Evolutionary conservation across 2,329 filamentous ascomycete species (phyloP), one percentile per base, ranked within the genome.

Genomic region (Verticillium longisporum): DNA sequence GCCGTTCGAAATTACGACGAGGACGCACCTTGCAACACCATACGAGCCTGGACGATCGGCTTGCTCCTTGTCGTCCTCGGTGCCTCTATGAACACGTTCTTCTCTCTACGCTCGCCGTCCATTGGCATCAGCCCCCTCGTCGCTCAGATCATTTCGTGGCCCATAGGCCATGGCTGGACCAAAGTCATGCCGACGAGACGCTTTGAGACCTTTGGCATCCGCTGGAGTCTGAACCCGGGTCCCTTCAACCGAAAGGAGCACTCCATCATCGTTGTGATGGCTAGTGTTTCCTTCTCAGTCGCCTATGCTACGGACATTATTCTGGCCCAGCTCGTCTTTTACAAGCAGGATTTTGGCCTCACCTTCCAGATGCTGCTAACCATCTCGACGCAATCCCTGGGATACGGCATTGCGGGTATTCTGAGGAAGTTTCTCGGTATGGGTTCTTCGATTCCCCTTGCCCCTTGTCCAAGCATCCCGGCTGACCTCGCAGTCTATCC

Each of bases 221-320:
- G 68, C 21, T 87, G 82, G 79, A 80, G 78, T 26, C 73, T 89
- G n/a, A 89, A 89, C 61, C 85, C 87, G 0, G 86, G 86, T 0
- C 86, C 86, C 1, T 90, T 90, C 73, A 90, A 88, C 68, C 80
- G 88, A 70, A 90, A 90, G 71, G 87, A 90, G 68, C 87, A 89
- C 69, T 75, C 84, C 53, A 81, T 90, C 63, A 88, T 90, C 61
- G 83, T 86, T 18, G 83, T 88, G 65, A 88, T 88, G 85, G 88
- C 89, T 15, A 85, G 88, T 69, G 87, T 90, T 6, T 86, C 87
- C 5, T 89, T 90, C 65, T 87, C 77, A 57, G 85, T 82, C 6
- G 87, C 88, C 3, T 92, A 92, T 67, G 88, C 88, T 1, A 91
- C 88, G 1, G 89, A 92, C 66, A 87, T 91, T 34, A 83, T 92